Percentiles rank a stretch among this genome's conserved stretches.
Evolutionary conservation across 495 filamentous ascomycete species (phyloP).

Genomic region (Paragyromitra xinjiangensis): DNA sequence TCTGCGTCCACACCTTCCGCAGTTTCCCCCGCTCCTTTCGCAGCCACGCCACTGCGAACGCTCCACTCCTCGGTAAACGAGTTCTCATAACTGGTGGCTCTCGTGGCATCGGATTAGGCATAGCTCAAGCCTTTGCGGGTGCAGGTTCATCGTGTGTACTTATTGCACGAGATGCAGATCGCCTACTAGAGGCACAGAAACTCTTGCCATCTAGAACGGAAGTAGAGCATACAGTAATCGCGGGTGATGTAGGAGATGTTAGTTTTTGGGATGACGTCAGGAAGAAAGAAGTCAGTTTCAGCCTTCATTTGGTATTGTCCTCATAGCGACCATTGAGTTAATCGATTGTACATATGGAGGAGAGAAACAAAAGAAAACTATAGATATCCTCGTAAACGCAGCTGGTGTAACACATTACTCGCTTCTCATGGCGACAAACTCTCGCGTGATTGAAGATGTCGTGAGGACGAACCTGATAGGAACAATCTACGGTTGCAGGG

Average conservation of each 20-base stretch:
- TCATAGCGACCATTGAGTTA: neutral
- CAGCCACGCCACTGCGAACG: neutral
- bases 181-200: constrained; percentile 48
- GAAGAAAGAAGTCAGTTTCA: constrained; percentile 60
- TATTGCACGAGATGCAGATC: constrained; percentile 61
- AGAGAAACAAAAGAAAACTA: constrained; percentile 27
- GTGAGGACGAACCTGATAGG: constrained; percentile 76
- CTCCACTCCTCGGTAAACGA: constrained; percentile 61
- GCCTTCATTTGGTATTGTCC: neutral
- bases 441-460: constrained; percentile 62
- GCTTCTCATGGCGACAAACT: constrained; percentile 64
- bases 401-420: constrained; percentile 73
- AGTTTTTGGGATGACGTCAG: constrained; percentile 63
- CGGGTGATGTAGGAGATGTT: constrained; percentile 63
- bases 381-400: constrained; percentile 59
- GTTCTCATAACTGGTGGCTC: constrained; percentile 71
- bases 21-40: neutral
- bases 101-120: constrained; percentile 72
- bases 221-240: constrained; percentile 56
- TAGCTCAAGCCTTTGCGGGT: constrained; percentile 71
- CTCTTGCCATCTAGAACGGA: constrained; percentile 2
- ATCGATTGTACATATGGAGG: neutral
- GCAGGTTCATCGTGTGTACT: constrained; percentile 70
- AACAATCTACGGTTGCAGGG: constrained; percentile 71
- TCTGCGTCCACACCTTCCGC: neutral